Evolutionary conservation across 352 stramenopile genomes (phyloP), one percentile per base, ranked within the genome.

Genomic region (Phytophthora foliorum): DNA sequence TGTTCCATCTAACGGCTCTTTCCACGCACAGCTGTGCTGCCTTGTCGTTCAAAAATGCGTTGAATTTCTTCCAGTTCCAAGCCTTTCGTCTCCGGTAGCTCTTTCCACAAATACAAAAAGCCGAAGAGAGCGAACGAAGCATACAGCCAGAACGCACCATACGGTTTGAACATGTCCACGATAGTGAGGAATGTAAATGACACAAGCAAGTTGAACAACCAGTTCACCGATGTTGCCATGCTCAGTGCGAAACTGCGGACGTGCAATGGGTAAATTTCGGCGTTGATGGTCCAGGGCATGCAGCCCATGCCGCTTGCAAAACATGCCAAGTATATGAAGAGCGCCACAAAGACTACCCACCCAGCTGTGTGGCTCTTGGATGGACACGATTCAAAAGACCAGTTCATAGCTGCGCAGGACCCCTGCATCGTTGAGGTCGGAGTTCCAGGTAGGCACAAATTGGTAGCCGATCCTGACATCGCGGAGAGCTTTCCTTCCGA

Each of bases 281-380:
- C 88, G 70, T 98, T 98, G 66, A 99, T 96, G 0, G 94, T 98
- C 95, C 96, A 99, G 0, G 95, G 94, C 78, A 98, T 92, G 36
- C 82, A 92, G 7, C 89, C 88, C 88, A 95, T 95, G 44, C 88
- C 85, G 36, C 82, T 91, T 5, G 88, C 88, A 64, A 95, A 95
- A 59, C 68, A 92, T 10, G 88, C 85, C 8, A 95, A 64, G 71
- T 93, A 95, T 25, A 92, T 61, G 60, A 95, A 93, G 0, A 95
- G 72, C 24, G 80, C 61, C 17, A 80, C 74, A 39, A 95, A 63
- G 36, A 93, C 91, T 31, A 90, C 57, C 65, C 57, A 86, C 1
- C 88, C 84, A 14, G 82, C 68, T 1, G 56, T 29, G 10, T 58
- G 66, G 42, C 69, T 84, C 38, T 85, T 74, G 13, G 44, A 63